Evolutionary conservation across 2,329 filamentous ascomycete species (phyloP).

Genomic region (Aureobasidium musti): DNA sequence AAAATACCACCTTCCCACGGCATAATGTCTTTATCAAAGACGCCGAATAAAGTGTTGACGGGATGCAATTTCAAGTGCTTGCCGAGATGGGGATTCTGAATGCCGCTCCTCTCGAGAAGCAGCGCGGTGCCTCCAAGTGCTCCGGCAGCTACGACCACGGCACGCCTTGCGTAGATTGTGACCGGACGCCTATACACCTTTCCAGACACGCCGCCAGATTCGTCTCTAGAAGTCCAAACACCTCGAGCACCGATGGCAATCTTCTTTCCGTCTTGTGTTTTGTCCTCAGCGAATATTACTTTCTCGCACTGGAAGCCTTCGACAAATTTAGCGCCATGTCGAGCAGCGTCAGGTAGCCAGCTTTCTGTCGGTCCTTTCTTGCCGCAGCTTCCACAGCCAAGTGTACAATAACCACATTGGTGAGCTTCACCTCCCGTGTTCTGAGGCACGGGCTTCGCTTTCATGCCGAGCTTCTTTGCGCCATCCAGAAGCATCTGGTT

Average conservation of each 20-base stretch:
- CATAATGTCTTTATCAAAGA: constrained; percentile 70
- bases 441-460: constrained; percentile 69
- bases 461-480: constrained; percentile 70
- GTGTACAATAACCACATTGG: constrained; percentile 66
- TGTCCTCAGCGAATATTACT: constrained; percentile 65
- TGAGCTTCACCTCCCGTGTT: constrained; percentile 76
- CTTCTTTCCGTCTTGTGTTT: constrained; percentile 47
- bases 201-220: constrained; percentile 59
- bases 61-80: constrained; percentile 82
- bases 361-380: constrained; percentile 78
- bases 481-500: constrained; percentile 76
- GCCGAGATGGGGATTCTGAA: constrained; percentile 81
- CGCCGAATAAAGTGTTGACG: constrained; percentile 56
- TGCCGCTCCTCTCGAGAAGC: constrained; percentile 72
- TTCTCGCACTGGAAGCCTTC: constrained; percentile 76
- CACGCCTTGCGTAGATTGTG: constrained; percentile 71
- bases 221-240: constrained; percentile 71
- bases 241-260: constrained; percentile 72
- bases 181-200: constrained; percentile 59
- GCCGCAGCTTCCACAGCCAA: constrained; percentile 63
- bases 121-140: constrained; percentile 71
- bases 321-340: constrained; percentile 75
- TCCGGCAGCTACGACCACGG: constrained; percentile 74
- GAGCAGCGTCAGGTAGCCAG: constrained; percentile 77
- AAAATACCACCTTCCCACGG: constrained; percentile 71